Evolutionary conservation across 768 basidiomycete species (phyloP).

Genomic region (Lepiota brunneoincarnata): DNA sequence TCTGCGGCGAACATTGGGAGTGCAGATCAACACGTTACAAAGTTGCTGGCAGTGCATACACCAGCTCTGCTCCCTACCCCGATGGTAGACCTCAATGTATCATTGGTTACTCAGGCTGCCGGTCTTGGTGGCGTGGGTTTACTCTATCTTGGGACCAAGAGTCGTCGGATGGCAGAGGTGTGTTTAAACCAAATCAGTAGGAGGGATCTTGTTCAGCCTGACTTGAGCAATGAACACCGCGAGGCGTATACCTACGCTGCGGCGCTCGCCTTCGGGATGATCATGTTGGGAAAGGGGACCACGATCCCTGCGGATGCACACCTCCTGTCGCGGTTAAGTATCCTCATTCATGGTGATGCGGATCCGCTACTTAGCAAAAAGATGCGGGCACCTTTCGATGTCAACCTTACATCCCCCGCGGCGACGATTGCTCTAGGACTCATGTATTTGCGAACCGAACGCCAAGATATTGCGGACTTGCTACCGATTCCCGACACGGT

Average conservation of each 20-base stretch:
- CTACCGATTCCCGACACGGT: slow-evolving; percentile 81
- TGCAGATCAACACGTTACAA: slow-evolving; percentile 84
- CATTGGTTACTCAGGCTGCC: slow-evolving; percentile 86
- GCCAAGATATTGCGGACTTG: slow-evolving; percentile 84
- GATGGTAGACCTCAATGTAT: slow-evolving; percentile 85
- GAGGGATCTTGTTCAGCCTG: slow-evolving; percentile 73
- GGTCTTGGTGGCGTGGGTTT: slow-evolving; percentile 87
- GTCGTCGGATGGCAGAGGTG: slow-evolving; percentile 91
- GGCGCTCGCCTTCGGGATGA: slow-evolving; percentile 91
- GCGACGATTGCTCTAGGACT: slow-evolving; percentile 87
- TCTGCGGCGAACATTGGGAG: slow-evolving; percentile 88
- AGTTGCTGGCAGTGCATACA: slow-evolving; percentile 88
- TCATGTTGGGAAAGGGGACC: slow-evolving; percentile 89
- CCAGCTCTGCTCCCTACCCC: slow-evolving; percentile 89
- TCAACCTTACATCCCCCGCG: slow-evolving; percentile 88
- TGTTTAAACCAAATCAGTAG: slow-evolving; percentile 83
- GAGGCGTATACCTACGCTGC: slow-evolving; percentile 91
- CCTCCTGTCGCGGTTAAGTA: slow-evolving; percentile 63
- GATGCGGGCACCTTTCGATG: slow-evolving; percentile 58
- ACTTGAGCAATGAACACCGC: slow-evolving; percentile 83
- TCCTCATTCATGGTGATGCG: slow-evolving; percentile 76
- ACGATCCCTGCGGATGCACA: slow-evolving; percentile 74
- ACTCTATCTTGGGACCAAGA: slow-evolving; percentile 84
- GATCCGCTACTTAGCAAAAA: slow-evolving; percentile 36
- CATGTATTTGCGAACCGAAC: slow-evolving; percentile 87